Conservation (phyloP, 78 protist genomes). For the Emiliania huxleyi region DNA sequence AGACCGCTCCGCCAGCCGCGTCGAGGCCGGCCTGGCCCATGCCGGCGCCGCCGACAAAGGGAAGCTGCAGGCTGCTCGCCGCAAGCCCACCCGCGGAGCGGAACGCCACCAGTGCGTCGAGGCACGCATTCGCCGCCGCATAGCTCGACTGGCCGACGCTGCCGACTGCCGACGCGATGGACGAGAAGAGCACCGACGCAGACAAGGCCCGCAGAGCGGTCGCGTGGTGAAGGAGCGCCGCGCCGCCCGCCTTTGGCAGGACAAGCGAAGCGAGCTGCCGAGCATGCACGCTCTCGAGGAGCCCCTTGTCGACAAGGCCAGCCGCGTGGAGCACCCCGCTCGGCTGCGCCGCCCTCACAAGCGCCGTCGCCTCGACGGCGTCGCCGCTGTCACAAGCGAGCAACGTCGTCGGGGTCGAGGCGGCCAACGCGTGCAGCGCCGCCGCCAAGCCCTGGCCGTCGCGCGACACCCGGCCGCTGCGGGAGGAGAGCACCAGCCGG, state of each 20-base stretch:
- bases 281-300: background rate
- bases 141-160: conserved; percentile 65
- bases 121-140: conserved; percentile 69
- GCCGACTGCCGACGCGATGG: conserved; percentile 52
- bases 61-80: no score
- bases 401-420: no score
- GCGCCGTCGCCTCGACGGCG: no score
- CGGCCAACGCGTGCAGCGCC: no score
- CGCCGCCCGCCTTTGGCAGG: conserved; percentile 52
- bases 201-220: conserved; percentile 7
- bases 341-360: no score
- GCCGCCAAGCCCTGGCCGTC: background rate
- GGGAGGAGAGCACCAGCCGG: background rate
- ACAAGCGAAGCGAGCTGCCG: background rate
- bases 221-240: conserved; percentile 46
- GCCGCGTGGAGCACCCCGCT: background rate
- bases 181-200: conserved; percentile 45
- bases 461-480: background rate
- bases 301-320: background rate
- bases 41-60: no score
- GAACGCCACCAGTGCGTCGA: conserved; percentile 59
- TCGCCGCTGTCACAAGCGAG: no score
- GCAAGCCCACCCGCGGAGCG: conserved; percentile 35
- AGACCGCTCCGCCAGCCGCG: no score
- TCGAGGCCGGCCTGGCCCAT: no score